Evolutionary conservation across 768 basidiomycete genomes (phyloP).

Genomic region (Cantharellus cinnabarinus): DNA sequence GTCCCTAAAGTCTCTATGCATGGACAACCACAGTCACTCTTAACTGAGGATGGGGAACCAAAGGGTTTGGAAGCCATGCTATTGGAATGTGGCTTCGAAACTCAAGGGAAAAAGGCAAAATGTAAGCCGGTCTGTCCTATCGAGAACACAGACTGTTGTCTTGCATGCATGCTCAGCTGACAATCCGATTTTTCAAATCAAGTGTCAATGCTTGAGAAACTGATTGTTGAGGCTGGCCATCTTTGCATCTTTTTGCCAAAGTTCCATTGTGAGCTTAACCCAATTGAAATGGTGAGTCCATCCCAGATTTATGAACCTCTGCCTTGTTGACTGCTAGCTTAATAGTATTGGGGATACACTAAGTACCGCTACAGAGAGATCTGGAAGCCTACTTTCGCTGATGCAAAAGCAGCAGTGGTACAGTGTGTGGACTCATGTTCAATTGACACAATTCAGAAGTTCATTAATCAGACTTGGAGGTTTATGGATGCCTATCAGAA

Average conservation of each 20-base stretch:
- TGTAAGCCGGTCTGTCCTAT: conserved; percentile 18
- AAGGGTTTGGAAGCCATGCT: conserved; percentile 15
- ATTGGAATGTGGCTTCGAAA: neutral
- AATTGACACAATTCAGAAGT: conserved; percentile 13
- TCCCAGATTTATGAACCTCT: neutral
- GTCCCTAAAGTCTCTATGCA: conserved; percentile 13
- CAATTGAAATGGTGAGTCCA: neutral
- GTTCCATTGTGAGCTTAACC: neutral
- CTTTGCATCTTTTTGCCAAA: neutral
- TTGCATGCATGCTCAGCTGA: conserved; percentile 5
- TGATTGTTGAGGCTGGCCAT: conserved; percentile 2
- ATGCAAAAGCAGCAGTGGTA: neutral
- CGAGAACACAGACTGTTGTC: conserved; percentile 14
- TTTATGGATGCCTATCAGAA: neutral
- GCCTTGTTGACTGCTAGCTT: conserved; percentile 7
- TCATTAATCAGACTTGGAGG: neutral
- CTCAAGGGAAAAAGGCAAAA: neutral
- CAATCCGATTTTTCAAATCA: conserved; percentile 5
- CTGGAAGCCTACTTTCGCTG: conserved; percentile 16
- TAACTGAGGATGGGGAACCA: conserved; percentile 11
- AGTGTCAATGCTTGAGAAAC: conserved; percentile 9
- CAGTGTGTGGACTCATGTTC: conserved; percentile 20
- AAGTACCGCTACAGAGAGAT: conserved; percentile 10
- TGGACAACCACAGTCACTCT: neutral
- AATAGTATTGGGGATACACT: conserved; percentile 5